Conservation (phyloP, 768 basidiomycete species). For the Kwoniella sp. region DNA sequence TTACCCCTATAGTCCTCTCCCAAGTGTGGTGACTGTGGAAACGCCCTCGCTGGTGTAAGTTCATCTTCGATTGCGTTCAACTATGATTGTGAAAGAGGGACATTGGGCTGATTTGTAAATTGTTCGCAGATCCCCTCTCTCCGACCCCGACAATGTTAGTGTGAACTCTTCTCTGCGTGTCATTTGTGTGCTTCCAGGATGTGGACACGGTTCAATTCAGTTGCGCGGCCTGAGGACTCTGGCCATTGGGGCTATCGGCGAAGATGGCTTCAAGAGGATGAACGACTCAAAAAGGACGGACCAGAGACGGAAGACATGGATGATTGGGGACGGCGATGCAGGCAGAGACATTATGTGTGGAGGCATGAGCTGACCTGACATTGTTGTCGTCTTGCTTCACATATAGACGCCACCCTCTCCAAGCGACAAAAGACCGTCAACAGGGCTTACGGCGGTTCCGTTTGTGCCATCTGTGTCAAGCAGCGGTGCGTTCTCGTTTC, state of each 20-base stretch:
- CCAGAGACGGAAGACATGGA: too few species aligned
- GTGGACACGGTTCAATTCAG: too few species aligned
- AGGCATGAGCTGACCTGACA: neutral
- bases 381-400: neutral
- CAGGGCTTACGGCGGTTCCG: conserved; percentile 94
- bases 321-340: too few species aligned
- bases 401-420: conserved; percentile 78
- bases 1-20: conserved; percentile 62
- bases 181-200: too few species aligned
- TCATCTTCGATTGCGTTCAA: conserved; percentile 7
- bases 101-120: conserved; percentile 20
- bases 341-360: neutral
- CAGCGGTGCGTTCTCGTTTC: conserved; percentile 68
- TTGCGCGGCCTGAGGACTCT: too few species aligned
- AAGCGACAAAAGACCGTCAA: conserved; percentile 97
- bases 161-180: neutral
- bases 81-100: too few species aligned
- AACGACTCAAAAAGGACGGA: too few species aligned
- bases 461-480: conserved; percentile 94
- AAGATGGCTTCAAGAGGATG: too few species aligned
- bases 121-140: conserved; percentile 81
- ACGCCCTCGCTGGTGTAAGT: conserved; percentile 89
- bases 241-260: too few species aligned
- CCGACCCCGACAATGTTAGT: conserved; percentile 78
- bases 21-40: conserved; percentile 98